These are phyloP conservation scores for Hsuehochloa calcarea DNA, from an alignment of 176 grass and related monocot species.

Conservation along the genomic window DNA sequence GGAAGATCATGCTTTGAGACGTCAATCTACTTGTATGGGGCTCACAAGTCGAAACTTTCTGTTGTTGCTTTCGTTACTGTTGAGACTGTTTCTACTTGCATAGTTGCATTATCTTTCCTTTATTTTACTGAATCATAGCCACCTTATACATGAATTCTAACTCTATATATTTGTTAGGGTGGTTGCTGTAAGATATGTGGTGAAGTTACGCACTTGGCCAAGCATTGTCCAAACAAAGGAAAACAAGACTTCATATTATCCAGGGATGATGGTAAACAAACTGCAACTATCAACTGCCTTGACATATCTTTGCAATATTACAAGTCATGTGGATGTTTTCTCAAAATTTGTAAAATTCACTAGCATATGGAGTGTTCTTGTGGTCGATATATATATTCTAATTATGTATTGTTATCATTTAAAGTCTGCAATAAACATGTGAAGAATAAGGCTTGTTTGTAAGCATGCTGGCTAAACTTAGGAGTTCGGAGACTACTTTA, in stretches of 20 bases:
- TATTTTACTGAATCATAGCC: background rate
- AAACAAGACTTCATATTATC: slow-evolving; percentile 39
- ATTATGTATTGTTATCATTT: background rate
- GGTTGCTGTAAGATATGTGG: slow-evolving; percentile 93
- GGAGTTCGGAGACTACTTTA: background rate
- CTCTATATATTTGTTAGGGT: slow-evolving; percentile 55
- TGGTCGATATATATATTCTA: background rate
- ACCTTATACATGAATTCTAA: background rate
- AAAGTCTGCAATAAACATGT: background rate
- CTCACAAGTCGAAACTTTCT: background rate
- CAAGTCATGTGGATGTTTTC: background rate
- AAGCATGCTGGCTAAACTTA: background rate
- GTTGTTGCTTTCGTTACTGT: background rate
- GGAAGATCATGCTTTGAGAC: background rate
- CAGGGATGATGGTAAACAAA: slow-evolving; percentile 34
- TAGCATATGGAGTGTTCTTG: background rate
- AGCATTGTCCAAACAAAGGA: slow-evolving; percentile 72
- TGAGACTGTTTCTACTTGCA: slow-evolving; percentile 5
- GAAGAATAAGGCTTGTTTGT: background rate
- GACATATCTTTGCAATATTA: slow-evolving; percentile 1
- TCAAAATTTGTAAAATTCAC: background rate
- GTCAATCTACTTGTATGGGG: background rate
- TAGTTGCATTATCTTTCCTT: background rate
- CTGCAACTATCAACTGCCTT: background rate
- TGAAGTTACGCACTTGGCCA: slow-evolving; percentile 90